These are phyloP conservation scores for Niveomyces coronatus DNA, from an alignment of 2,329 filamentous ascomycete genomes.

Conservation along the genomic window DNA sequence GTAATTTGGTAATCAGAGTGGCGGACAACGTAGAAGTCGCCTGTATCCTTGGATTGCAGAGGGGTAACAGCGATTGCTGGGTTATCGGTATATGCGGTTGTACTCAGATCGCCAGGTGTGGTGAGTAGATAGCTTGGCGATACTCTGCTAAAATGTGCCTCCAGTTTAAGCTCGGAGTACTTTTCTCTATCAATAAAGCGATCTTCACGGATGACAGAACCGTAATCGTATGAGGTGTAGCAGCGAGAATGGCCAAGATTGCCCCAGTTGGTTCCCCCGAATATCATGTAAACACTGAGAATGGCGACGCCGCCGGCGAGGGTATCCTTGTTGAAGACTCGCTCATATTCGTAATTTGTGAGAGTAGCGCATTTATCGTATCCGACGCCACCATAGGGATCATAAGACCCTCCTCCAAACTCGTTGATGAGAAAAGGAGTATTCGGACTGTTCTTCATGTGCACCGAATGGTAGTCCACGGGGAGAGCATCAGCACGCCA, in stretches of 20 bases:
- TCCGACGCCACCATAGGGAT: slow-evolving; percentile 60
- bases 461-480: slow-evolving; percentile 42
- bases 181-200: slow-evolving; percentile 57
- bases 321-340: slow-evolving; percentile 66
- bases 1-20: slow-evolving; percentile 51
- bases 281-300: slow-evolving; percentile 64
- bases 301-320: slow-evolving; percentile 53
- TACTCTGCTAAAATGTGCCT: slow-evolving; percentile 59
- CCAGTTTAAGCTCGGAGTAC: slow-evolving; percentile 62
- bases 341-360: slow-evolving; percentile 56
- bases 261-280: slow-evolving; percentile 70
- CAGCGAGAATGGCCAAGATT: slow-evolving; percentile 56
- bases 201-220: slow-evolving; percentile 48
- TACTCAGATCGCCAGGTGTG: slow-evolving; percentile 19
- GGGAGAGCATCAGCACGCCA: slow-evolving; percentile 50
- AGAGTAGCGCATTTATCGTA: slow-evolving; percentile 55
- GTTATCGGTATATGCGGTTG: slow-evolving; percentile 23
- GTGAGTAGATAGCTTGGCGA: slow-evolving; percentile 57
- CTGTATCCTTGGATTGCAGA: slow-evolving; percentile 37
- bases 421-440: slow-evolving; percentile 55
- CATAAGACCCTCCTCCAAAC: slow-evolving; percentile 56
- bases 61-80: slow-evolving; percentile 47
- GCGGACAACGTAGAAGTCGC: slow-evolving; percentile 49
- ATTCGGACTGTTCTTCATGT: slow-evolving; percentile 48
- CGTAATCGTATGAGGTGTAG: slow-evolving; percentile 42